Evolutionary conservation across 2,329 filamentous ascomycete genomes (phyloP).

Genomic region (Fusarium sp.): DNA sequence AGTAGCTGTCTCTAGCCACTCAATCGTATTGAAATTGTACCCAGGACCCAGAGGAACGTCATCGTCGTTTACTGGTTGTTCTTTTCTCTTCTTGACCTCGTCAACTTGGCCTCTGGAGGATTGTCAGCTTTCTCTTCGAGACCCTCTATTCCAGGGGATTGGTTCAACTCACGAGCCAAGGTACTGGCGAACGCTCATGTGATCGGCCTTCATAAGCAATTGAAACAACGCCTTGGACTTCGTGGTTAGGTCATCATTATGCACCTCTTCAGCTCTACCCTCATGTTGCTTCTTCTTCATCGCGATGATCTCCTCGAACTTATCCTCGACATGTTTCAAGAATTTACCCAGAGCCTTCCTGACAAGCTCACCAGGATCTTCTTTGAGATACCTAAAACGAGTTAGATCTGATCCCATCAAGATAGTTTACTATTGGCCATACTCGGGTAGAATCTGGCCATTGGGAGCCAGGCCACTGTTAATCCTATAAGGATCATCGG

Average conservation of each 20-base stretch:
- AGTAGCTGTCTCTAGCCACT: slow-evolving; percentile 13
- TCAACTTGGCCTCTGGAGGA: background rate
- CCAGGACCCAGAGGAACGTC: background rate
- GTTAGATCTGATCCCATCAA: background rate
- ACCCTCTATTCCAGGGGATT: background rate
- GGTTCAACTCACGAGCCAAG: slow-evolving; percentile 27
- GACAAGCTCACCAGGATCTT: background rate
- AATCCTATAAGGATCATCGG: slow-evolving; percentile 11
- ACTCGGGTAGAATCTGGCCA: slow-evolving; percentile 3
- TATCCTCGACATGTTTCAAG: background rate
- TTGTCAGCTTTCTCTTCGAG: background rate
- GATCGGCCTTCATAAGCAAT: slow-evolving; percentile 22
- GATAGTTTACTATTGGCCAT: background rate
- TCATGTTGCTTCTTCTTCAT: too few species aligned
- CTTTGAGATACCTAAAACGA: background rate
- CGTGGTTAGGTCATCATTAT: too few species aligned
- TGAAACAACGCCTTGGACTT: too few species aligned
- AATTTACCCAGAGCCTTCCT: background rate
- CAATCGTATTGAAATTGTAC: slow-evolving; percentile 11
- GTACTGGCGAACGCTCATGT: slow-evolving; percentile 30
- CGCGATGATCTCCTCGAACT: too few species aligned
- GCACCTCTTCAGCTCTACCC: too few species aligned
- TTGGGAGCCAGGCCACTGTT: background rate
- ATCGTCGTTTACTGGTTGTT: background rate
- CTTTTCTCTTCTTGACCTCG: fast-evolving